phyloP scores from a whole-genome alignment of 1,284 basidiomycete species.

The Singerocomus inundabilis region DNA sequence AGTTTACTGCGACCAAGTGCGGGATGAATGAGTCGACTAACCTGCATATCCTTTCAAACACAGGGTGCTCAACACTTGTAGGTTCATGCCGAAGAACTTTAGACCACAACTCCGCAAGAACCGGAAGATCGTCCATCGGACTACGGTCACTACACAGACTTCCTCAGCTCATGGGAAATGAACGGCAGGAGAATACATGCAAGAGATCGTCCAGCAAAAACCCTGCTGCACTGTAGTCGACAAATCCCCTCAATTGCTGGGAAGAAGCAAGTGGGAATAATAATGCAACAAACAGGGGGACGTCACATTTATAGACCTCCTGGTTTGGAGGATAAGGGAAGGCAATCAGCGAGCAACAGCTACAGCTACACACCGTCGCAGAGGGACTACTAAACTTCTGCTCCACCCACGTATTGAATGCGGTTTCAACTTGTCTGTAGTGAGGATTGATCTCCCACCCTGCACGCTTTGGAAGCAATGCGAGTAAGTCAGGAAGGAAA shows the following conservation, averaged over 20 bases:
- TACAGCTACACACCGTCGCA: too few species aligned
- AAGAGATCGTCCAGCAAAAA: background rate
- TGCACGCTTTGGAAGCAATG: slow-evolving; percentile 18
- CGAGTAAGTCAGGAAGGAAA: slow-evolving; percentile 18
- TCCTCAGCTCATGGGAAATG: background rate
- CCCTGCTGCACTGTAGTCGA: slow-evolving; percentile 12
- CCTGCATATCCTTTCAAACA: background rate
- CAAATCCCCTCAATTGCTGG: slow-evolving; percentile 17
- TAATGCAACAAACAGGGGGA: slow-evolving; percentile 6
- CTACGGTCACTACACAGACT: background rate
- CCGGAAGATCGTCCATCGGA: background rate
- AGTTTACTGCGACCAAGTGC: background rate
- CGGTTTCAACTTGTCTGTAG: background rate
- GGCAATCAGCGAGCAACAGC: too few species aligned
- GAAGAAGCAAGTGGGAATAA: slow-evolving; percentile 17
- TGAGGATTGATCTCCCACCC: slow-evolving; percentile 18
- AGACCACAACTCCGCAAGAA: background rate
- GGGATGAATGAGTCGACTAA: background rate
- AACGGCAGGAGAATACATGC: slow-evolving; percentile 6
- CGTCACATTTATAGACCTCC: too few species aligned
- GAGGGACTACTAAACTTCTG: too few species aligned
- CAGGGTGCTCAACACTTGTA: background rate
- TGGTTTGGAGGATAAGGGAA: too few species aligned
- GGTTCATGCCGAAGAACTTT: background rate
- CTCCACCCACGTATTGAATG: too few species aligned